Conservation (phyloP, 2,329 filamentous ascomycete genomes). For the Cercospora canescens region DNA sequence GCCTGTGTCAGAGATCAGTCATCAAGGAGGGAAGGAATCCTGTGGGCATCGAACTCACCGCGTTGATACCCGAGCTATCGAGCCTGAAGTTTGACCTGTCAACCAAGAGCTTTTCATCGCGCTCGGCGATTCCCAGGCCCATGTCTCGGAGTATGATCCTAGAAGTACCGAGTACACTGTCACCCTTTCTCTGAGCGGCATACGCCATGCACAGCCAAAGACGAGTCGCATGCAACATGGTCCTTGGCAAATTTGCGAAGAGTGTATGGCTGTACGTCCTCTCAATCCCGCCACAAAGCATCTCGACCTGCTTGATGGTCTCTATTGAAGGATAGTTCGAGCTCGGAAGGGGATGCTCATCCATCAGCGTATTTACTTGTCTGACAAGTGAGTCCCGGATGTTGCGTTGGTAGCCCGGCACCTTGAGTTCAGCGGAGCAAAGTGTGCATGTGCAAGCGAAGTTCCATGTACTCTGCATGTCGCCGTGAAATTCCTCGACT, state of each 20-base stretch:
- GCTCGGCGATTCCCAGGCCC: constrained; percentile 11
- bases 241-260: constrained; percentile 16
- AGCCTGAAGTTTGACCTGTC: constrained; percentile 5
- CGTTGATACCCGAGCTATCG: constrained; percentile 12
- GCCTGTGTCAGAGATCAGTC: not conserved
- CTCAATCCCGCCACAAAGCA: constrained; percentile 11
- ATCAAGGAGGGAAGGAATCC: not conserved
- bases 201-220: constrained; percentile 19
- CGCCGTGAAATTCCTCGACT: constrained; percentile 35
- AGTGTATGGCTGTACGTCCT: constrained; percentile 12
- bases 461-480: constrained; percentile 38
- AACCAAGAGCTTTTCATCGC: not conserved
- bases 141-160: constrained; percentile 13
- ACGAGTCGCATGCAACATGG: constrained; percentile 13
- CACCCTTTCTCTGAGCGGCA: not conserved
- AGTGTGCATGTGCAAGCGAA: constrained; percentile 47
- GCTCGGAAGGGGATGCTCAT: not conserved
- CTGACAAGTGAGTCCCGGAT: not conserved
- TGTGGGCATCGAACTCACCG: constrained; percentile 1
- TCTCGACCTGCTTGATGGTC: constrained; percentile 12
- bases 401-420: constrained; percentile 1
- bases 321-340: not conserved
- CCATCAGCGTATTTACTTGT: not conserved
- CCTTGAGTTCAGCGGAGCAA: constrained; percentile 32
- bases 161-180: constrained; percentile 1